Percentiles rank a stretch among this genome's conserved stretches.
phyloP scores from a whole-genome alignment of 495 filamentous ascomycete species.

The Hypoxylon fuscum region DNA sequence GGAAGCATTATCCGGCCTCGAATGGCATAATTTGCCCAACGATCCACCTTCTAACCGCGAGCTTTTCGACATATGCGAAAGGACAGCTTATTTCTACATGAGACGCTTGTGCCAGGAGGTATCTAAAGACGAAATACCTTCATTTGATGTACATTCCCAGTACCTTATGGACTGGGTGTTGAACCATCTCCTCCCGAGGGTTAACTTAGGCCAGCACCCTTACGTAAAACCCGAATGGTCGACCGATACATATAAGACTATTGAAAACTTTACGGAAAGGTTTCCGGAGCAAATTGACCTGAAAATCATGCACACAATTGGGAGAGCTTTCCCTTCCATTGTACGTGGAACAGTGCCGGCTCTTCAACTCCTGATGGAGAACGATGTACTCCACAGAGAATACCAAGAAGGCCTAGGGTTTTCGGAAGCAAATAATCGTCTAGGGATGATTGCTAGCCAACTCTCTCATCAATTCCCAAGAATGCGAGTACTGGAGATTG shows the following conservation, averaged over 20 bases:
- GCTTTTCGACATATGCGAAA: constrained; percentile 2
- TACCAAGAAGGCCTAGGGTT: constrained; percentile 48
- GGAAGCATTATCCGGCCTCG: constrained; percentile 8
- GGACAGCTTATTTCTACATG: constrained; percentile 19
- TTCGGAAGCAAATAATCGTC: constrained; percentile 26
- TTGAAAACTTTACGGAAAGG: neutral
- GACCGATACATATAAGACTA: neutral
- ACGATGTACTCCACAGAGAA: constrained; percentile 42
- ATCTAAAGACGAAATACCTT: neutral
- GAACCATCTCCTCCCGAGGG: constrained; percentile 7
- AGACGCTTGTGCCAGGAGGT: constrained; percentile 7
- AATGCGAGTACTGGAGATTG: constrained; percentile 61
- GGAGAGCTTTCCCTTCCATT: neutral
- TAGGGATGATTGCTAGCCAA: constrained; percentile 40
- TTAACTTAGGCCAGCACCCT: neutral
- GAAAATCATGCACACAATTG: neutral
- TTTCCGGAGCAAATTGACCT: neutral
- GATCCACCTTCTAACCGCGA: neutral
- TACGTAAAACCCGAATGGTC: neutral
- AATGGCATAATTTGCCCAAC: neutral
- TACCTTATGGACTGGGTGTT: constrained; percentile 16
- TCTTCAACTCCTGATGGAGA: neutral
- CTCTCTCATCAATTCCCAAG: constrained; percentile 55
- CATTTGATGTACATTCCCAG: constrained; percentile 6
- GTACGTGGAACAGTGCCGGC: neutral